Percentiles rank a stretch among this genome's conserved stretches.
phyloP scores from a whole-genome alignment of 2,329 filamentous ascomycete genomes.

The Colletotrichum camelliae region DNA sequence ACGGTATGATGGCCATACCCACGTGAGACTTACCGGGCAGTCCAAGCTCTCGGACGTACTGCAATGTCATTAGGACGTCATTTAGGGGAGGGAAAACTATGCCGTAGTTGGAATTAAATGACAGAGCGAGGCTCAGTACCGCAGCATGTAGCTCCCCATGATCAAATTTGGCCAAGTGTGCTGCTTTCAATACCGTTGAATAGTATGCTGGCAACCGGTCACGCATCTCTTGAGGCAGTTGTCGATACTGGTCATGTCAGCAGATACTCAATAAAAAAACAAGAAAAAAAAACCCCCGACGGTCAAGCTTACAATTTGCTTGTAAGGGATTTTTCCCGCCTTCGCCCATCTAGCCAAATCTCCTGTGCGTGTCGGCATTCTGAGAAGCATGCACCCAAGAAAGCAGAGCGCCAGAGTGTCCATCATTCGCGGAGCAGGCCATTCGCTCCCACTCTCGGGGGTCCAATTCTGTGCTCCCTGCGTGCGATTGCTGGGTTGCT shows the following conservation, averaged over 20 bases:
- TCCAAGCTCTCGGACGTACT: conserved; percentile 73
- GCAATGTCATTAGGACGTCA: conserved; percentile 68
- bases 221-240: conserved; percentile 68
- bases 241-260: conserved; percentile 47
- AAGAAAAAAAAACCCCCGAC: too few species aligned
- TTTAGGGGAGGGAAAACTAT: conserved; percentile 79
- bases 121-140: conserved; percentile 65
- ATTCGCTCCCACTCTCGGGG: conserved; percentile 48
- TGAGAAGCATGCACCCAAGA: conserved; percentile 75
- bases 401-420: conserved; percentile 84
- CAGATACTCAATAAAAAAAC: background rate
- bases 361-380: conserved; percentile 76
- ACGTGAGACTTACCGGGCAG: conserved; percentile 68
- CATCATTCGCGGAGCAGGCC: conserved; percentile 69
- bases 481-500: conserved; percentile 32
- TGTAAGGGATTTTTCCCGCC: conserved; percentile 73
- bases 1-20: background rate
- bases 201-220: conserved; percentile 68
- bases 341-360: conserved; percentile 75
- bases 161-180: conserved; percentile 44
- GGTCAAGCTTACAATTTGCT: conserved; percentile 61
- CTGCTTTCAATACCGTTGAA: conserved; percentile 62
- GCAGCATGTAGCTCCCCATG: conserved; percentile 68
- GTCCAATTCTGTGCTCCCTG: conserved; percentile 48
- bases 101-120: conserved; percentile 71